Conservation (phyloP, 2,329 filamentous ascomycete genomes). For the Colletotrichum tanaceti region DNA sequence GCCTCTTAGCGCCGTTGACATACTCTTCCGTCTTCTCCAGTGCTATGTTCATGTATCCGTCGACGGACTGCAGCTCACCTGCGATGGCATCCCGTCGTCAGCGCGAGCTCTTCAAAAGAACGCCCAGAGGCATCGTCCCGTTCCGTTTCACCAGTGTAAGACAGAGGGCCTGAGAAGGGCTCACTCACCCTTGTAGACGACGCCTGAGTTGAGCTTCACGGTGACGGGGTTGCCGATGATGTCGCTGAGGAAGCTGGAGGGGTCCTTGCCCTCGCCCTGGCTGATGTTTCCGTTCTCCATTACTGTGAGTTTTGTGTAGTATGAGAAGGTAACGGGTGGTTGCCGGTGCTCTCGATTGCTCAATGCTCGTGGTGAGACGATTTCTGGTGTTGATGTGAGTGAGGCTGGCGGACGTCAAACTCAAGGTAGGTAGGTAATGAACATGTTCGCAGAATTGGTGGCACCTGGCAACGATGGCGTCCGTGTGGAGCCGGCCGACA, state of each 20-base stretch:
- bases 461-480: slow-evolving; percentile 27
- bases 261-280: slow-evolving; percentile 84
- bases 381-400: slow-evolving; percentile 16
- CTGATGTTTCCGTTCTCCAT: slow-evolving; percentile 81
- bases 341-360: neutral
- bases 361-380: neutral
- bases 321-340: neutral
- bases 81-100: slow-evolving; percentile 21
- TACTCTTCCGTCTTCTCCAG: slow-evolving; percentile 95
- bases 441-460: slow-evolving; percentile 34
- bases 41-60: slow-evolving; percentile 99
- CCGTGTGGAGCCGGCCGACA: neutral
- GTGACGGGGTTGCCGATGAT: slow-evolving; percentile 95
- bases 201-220: slow-evolving; percentile 98
- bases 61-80: slow-evolving; percentile 97
- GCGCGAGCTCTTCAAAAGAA: slow-evolving; percentile 38
- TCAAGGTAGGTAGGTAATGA: too few relatives aligned
- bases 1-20: slow-evolving; percentile 83
- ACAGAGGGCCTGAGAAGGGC: too few relatives aligned
- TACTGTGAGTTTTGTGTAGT: neutral
- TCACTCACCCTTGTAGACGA: slow-evolving; percentile 89
- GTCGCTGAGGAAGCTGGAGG: slow-evolving; percentile 90
- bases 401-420: slow-evolving; percentile 22
- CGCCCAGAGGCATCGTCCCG: too few relatives aligned
- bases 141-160: neutral